phyloP scores from a whole-genome alignment of 2,329 filamentous ascomycete genomes.

The Fusarium sp. region DNA sequence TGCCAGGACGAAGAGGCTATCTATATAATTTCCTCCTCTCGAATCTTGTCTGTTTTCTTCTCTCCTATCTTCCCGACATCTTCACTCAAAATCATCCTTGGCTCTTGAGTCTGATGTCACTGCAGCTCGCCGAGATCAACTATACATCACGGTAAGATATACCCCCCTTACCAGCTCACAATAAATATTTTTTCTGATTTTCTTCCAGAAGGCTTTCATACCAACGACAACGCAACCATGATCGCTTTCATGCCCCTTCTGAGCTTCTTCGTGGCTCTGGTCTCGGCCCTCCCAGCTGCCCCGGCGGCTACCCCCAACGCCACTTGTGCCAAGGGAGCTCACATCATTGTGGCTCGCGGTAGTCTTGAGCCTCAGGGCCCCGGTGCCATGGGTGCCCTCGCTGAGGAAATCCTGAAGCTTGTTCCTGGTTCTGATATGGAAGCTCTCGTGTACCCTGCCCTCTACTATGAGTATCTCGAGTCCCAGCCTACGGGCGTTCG shows the following conservation, averaged over 20 bases:
- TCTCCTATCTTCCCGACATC: neutral
- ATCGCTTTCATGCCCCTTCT: conserved; percentile 11
- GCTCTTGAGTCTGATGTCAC: neutral
- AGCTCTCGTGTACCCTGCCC: conserved; percentile 40
- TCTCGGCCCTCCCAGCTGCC: neutral
- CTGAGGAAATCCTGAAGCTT: conserved; percentile 1
- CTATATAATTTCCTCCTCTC: conserved; percentile 5
- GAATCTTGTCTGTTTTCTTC: neutral
- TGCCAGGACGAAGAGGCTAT: no score
- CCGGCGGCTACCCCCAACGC: neutral
- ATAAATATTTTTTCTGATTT: conserved; percentile 7
- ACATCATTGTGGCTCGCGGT: conserved; percentile 41
- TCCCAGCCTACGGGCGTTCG: conserved; percentile 39
- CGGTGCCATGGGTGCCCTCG: conserved; percentile 36
- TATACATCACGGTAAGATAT: neutral
- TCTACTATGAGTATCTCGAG: conserved; percentile 31
- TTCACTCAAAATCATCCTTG: neutral
- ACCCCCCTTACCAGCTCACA: neutral
- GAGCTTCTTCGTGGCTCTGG: conserved; percentile 16
- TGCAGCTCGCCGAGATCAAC: neutral
- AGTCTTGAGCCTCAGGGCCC: conserved; percentile 40
- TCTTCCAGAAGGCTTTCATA: neutral
- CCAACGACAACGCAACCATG: conserved; percentile 12
- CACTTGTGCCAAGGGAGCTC: conserved; percentile 34
- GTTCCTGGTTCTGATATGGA: conserved; percentile 41